Base-by-base conservation (phyloP, 257 asterid genomes). In the Fraxinus americana region DNA sequence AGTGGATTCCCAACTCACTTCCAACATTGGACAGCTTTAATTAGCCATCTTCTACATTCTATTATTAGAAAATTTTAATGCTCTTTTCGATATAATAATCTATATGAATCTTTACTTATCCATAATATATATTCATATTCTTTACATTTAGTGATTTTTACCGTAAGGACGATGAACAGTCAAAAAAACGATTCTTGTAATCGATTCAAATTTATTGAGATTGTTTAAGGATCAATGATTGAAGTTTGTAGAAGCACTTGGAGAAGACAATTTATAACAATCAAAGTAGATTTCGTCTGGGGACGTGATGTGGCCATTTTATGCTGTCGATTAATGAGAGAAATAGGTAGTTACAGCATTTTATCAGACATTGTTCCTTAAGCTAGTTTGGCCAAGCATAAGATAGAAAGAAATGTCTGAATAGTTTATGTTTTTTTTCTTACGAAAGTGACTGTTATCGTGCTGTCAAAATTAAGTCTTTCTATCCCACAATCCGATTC, bases 1-100 rank as follows among this genome's bases (percentile, higher is more conserved):
- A 85, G 91, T 85, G 89, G 89, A 83, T 75, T 83, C 84, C 84
- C 83, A 82, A 83, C 85, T 81, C 91, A 83, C 73, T 73, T 77
- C 80, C 88, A 83, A 80, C 85, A 78, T 78, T 83, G 82, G 71
- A 70, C 84, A 75, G 19, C 84, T 85, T 76, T 74, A 79, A 84
- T 85, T 82, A 72, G 84, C 48, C 82, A 76, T 43, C 39, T 59
- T 83, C 70, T 72, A 59, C 75, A 75, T 74, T 45, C 79, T 77
- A 59, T 30, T 25, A 12, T 63, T 63, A 23, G 0, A 10, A 27
- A 27, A 63, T 63, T 25, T 61, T 63, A 23, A 16, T 25, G 7
- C 35, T 5, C 27, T 54, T 25, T 23, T 23, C 11, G 7, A 63
- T 25, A 25, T 10, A 63, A 9, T 25, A 27, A 63, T 25, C 17